Base-by-base conservation (phyloP, 2,329 filamentous ascomycete genomes). In the Ceratocystis harringtonii region DNA sequence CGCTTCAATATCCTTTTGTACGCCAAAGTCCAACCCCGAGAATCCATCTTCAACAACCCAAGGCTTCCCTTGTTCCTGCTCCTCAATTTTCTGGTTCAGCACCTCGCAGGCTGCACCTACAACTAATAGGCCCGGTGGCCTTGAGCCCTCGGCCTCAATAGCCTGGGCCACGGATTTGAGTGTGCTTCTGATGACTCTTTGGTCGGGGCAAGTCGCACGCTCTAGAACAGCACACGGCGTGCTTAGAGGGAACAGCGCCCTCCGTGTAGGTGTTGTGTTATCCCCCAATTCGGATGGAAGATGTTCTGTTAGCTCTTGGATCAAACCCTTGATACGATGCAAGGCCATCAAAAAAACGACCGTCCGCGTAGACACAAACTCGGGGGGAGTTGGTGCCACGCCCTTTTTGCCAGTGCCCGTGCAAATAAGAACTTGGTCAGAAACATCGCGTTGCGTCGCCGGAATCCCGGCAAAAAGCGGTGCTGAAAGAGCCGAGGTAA, bases 291-390 rank as follows among this genome's bases (percentile, higher is more conserved):
- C 75, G 2, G 74, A 69, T 3, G 63, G 32, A 17, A 55, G 57
- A 10, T 76, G 74, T 10, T 73, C 74, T 0, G 84, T 88, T 67
- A 99, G 77, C 71, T 89, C 88, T 5, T 80, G 78, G 0, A 96
- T 81, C 1, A 99, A 78, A 0, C 84, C 87, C 2, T 76, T 78
- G 17, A 99, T 85, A 63, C 94, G 83, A 76, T 99, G 94, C 68
- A 99, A 77, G 3, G 90, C 90, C 94, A 99, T 99, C 61, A 99
- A 77, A 69, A 97, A 96, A 3, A 99, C 89, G 0, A 94, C 89
- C 0, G 94, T 97, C 66, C 92, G 82, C 7, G 83, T 87, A 1
- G 80, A 74, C 0, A 92, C 83, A 73, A 85, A 96, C 68, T 86
- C 85, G 0, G 94, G 94, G 43, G 91, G 90, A n/a, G 83, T 78